phyloP scores from a whole-genome alignment of 2,329 filamentous ascomycete genomes.

The Plenodomus biglobosus region DNA sequence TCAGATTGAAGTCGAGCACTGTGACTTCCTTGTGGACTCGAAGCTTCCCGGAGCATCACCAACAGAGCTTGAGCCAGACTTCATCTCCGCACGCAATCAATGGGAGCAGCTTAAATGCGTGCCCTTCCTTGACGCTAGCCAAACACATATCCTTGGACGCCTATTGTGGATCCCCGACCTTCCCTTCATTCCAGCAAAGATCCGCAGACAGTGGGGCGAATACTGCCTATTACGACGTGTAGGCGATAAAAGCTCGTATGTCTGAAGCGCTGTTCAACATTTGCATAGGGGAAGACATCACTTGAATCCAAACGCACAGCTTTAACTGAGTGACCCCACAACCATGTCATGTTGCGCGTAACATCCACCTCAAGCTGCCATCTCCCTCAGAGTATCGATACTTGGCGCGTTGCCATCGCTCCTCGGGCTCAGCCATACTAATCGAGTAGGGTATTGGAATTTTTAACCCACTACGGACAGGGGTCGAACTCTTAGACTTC shows the following conservation, averaged over 20 bases:
- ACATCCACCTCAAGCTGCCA: neutral
- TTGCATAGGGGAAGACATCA: neutral
- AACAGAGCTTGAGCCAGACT: constrained; percentile 76
- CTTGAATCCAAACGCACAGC: neutral
- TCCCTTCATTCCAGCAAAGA: constrained; percentile 66
- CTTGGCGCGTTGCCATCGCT: constrained; percentile 10
- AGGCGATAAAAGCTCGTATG: neutral
- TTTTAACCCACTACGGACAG: constrained; percentile 21
- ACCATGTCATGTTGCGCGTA: neutral
- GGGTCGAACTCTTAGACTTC: constrained; percentile 6
- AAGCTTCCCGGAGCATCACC: constrained; percentile 64
- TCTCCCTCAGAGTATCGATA: neutral
- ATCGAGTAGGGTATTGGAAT: constrained; percentile 26
- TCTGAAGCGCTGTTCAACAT: neutral
- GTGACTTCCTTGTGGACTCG: constrained; percentile 85
- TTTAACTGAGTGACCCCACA: neutral
- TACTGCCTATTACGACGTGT: constrained; percentile 76
- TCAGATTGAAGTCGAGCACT: constrained; percentile 69
- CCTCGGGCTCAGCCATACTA: constrained; percentile 10
- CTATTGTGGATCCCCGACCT: constrained; percentile 80
- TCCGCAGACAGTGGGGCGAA: constrained; percentile 77
- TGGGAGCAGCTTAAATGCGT: constrained; percentile 80
- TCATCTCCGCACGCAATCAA: constrained; percentile 68
- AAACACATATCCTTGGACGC: constrained; percentile 72
- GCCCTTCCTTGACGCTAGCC: constrained; percentile 76